phyloP scores from a whole-genome alignment of 345 rosid genomes.

The Anacardium occidentale region DNA sequence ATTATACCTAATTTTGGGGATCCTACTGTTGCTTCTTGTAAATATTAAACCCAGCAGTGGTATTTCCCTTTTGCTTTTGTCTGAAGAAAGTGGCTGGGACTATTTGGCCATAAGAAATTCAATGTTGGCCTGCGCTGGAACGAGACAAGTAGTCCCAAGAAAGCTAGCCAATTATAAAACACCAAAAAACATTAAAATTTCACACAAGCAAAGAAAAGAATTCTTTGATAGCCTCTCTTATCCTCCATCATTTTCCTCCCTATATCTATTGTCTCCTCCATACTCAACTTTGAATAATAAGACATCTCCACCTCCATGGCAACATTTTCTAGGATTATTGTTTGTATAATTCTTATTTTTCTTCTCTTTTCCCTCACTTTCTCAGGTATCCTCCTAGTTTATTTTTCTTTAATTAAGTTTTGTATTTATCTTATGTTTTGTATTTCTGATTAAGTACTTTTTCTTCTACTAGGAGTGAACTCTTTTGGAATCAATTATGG shows the following conservation, averaged over 20 bases:
- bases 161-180: too few species aligned
- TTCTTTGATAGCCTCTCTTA: constrained; percentile 21
- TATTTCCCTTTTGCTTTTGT: constrained; percentile 55
- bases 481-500: constrained; percentile 91
- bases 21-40: constrained; percentile 31
- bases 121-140: constrained; percentile 28
- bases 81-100: constrained; percentile 53
- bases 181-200: neutral
- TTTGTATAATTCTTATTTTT: constrained; percentile 29
- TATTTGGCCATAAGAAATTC: constrained; percentile 17
- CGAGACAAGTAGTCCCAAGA: neutral
- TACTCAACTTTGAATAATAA: constrained; percentile 22
- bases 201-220: constrained; percentile 62
- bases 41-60: constrained; percentile 30
- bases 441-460: constrained; percentile 10
- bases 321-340: constrained; percentile 27
- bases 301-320: constrained; percentile 26
- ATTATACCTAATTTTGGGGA: too few species aligned
- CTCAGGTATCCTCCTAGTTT: constrained; percentile 42
- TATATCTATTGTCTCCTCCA: constrained; percentile 13
- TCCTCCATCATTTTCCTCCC: neutral
- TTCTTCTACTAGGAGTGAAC: constrained; percentile 44
- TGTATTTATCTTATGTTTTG: neutral
- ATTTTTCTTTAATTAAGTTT: neutral
- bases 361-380: constrained; percentile 37